phyloP scores from a whole-genome alignment of 768 basidiomycete genomes.

The Megacollybia marginata region DNA sequence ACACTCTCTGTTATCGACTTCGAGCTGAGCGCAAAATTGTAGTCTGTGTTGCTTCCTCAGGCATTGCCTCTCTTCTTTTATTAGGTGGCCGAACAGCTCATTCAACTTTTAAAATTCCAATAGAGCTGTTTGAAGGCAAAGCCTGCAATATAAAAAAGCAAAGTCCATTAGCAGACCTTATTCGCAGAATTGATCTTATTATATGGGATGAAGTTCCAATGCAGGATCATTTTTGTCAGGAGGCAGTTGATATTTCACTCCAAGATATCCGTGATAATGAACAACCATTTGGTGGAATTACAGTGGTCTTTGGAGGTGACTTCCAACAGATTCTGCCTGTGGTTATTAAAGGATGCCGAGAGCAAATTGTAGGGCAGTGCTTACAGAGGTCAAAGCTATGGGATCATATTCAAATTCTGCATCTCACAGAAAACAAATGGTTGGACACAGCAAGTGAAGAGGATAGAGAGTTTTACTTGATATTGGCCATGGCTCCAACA shows the following conservation, averaged over 20 bases:
- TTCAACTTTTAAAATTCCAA: too few species aligned
- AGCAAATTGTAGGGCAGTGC: slow-evolving; percentile 5
- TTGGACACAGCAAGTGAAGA: background rate
- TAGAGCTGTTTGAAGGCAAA: too few species aligned
- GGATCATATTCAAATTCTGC: background rate
- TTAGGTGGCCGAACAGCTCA: too few species aligned
- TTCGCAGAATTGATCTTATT: background rate
- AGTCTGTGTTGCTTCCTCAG: too few species aligned
- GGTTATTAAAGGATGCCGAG: slow-evolving; percentile 2
- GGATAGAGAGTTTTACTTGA: slow-evolving; percentile 5
- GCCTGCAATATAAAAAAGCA: slow-evolving; percentile 14
- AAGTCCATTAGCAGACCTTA: too few species aligned
- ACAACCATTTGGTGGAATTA: slow-evolving; percentile 1
- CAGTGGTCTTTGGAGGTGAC: background rate
- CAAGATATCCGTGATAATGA: background rate
- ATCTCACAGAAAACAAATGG: background rate
- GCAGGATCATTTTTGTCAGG: background rate
- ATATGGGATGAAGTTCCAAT: background rate
- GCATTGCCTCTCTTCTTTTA: too few species aligned
- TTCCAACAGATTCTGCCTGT: slow-evolving; percentile 5
- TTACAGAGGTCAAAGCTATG: slow-evolving; percentile 1
- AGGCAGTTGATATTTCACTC: background rate
- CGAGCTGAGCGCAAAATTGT: slow-evolving; percentile 21
- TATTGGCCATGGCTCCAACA: too few species aligned
- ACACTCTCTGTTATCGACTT: slow-evolving; percentile 21